Evolutionary conservation across 306 rosid species (phyloP), one percentile per base, ranked within the genome.

Genomic region (Prunus dulcis): DNA sequence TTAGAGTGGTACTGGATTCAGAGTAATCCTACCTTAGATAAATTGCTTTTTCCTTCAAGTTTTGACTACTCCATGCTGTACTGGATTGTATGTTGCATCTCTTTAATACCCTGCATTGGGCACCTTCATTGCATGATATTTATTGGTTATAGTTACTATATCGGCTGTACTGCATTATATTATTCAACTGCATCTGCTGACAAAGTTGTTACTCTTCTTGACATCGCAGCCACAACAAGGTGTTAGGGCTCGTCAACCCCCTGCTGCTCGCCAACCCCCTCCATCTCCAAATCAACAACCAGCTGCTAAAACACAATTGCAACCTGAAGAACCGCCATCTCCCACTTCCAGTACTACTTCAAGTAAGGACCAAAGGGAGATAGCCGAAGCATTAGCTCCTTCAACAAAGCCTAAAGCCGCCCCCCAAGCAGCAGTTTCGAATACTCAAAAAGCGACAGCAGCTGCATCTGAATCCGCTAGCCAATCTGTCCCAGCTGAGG

Each of bases 221-320:
- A 80, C 77, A 73, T 67, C 64, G 57, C 90, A 88, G 97, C 83
- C 78, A 65, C 88, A 65, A 64, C 84, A 67, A 20, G 79, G 84
- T 25, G 86, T 30, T 28, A 91, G 87, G 73, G 27, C 52, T 72
- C 82, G 79, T 27, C 80, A 62, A 64, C 60, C 81, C 46, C 57
- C 73, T 53, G 10, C 80, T 49, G 85, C 69, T 45, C 86, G 79
- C 45, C 88, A 78, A 78, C 76, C 88, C n/a, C 28, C 85, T 64
- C 34, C 82, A 46, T 38, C 81, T 62, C 67, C 80, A 71, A 83
- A 75, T 77, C 76, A 64, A 64, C 79, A 77, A 67, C 82, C 82
- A 41, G 62, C 76, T 47, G 20, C 79, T 23, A 34, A 73, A 53
- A 62, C 51, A 45, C 84, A 57, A 49, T 1, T 60, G 9, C 60